These are phyloP conservation scores for Boletus subcaerulescens DNA, from an alignment of 768 basidiomycete species.

Conservation along the genomic window DNA sequence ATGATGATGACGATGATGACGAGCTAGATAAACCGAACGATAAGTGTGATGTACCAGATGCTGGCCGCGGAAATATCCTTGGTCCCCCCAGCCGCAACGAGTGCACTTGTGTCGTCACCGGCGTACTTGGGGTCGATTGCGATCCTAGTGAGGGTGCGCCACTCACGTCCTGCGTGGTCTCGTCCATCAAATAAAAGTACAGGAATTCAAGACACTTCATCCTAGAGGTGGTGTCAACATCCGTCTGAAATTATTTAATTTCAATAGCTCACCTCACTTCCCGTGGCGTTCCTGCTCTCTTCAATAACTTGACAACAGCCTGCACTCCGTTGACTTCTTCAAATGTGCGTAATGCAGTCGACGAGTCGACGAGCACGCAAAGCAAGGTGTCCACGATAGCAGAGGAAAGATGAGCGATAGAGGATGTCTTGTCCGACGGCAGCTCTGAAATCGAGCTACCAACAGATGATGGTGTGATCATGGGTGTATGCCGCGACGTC, in stretches of 20 bases:
- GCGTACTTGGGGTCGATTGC: slow-evolving; percentile 37
- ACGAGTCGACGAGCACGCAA: slow-evolving; percentile 86
- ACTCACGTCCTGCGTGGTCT: slow-evolving; percentile 40
- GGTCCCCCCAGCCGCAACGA: slow-evolving; percentile 16
- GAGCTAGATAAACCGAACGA: slow-evolving; percentile 26
- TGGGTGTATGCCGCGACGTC: slow-evolving; percentile 60
- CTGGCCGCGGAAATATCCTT: slow-evolving; percentile 25
- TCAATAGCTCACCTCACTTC: slow-evolving; percentile 75
- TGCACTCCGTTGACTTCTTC: slow-evolving; percentile 78
- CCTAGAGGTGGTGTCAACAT: slow-evolving; percentile 38
- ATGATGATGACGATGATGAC: slow-evolving; percentile 28
- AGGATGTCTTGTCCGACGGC: slow-evolving; percentile 23
- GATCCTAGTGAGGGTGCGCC: slow-evolving; percentile 1
- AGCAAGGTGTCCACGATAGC: slow-evolving; percentile 79
- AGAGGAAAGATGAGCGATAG: slow-evolving; percentile 56
- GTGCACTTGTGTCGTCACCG: slow-evolving; percentile 25
- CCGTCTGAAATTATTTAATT: slow-evolving; percentile 37
- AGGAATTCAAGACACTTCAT: slow-evolving; percentile 97
- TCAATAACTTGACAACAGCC: slow-evolving; percentile 81
- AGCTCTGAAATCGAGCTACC: not conserved
- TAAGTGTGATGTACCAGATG: slow-evolving; percentile 14
- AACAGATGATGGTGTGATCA: slow-evolving; percentile 18
- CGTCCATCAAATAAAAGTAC: slow-evolving; percentile 92
- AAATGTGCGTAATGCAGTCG: slow-evolving; percentile 69
- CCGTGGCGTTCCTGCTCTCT: slow-evolving; percentile 80